These are phyloP conservation scores for Hysterangium stoloniferum DNA, from an alignment of 768 basidiomycete species.

Conservation along the genomic window DNA sequence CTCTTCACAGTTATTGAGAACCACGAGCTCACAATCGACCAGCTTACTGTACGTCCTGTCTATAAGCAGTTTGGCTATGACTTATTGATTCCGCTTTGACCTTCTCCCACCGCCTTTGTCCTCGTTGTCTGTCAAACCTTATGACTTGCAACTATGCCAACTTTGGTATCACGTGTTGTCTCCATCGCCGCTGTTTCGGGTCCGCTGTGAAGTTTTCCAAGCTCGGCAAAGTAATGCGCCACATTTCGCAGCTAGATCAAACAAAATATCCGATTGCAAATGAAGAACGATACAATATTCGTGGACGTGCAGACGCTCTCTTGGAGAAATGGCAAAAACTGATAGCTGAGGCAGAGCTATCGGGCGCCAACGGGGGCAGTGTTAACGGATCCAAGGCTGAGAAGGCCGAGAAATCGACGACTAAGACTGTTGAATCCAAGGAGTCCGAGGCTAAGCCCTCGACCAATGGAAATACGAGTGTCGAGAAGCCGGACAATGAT, in stretches of 20 bases:
- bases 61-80: not conserved
- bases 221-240: conserved; percentile 84
- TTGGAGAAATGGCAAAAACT: conserved; percentile 60
- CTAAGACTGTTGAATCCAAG: not conserved
- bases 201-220: conserved; percentile 56
- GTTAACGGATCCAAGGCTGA: not conserved
- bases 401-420: not conserved
- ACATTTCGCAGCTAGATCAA: conserved; percentile 53
- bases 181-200: conserved; percentile 1
- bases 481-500: not conserved
- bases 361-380: not conserved
- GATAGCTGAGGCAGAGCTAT: not conserved
- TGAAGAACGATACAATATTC: conserved; percentile 63
- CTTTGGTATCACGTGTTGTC: conserved; percentile 3
- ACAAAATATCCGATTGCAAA: conserved; percentile 44
- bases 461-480: not conserved
- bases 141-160: conserved; percentile 1
- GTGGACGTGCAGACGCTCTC: conserved; percentile 57
- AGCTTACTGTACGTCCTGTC: conserved; percentile 46
- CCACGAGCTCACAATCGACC: conserved; percentile 73
- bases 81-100: conserved; percentile 17
- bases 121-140: conserved; percentile 27
- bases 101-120: not conserved
- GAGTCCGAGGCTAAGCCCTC: not conserved
- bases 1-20: conserved; percentile 71